These are phyloP conservation scores for Litsea cubeba DNA, from an alignment of 164 flowering plant species.

Conservation along the genomic window DNA sequence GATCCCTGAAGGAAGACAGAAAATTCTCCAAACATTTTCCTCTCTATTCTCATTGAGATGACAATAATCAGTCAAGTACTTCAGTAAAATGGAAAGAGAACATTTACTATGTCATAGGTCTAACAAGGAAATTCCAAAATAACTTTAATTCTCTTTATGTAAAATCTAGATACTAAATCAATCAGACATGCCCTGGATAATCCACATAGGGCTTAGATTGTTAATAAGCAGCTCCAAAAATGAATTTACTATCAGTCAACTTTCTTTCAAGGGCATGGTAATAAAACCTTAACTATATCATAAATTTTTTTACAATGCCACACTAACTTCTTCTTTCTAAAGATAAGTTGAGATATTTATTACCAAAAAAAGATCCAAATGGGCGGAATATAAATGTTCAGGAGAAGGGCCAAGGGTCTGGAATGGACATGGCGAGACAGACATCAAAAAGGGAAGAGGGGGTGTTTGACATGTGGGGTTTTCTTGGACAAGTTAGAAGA, in stretches of 20 bases:
- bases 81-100: no score
- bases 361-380: no score
- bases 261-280: not conserved
- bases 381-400: constrained; percentile 3
- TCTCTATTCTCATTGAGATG: no score
- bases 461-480: constrained; percentile 18
- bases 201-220: not conserved
- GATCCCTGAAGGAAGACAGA: no score
- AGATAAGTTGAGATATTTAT: no score
- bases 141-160: not conserved
- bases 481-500: not conserved
- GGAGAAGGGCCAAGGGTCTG: constrained; percentile 58
- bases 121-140: no score
- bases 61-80: no score
- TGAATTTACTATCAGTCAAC: not conserved
- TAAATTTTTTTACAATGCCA: not conserved
- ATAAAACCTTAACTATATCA: not conserved
- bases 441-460: constrained; percentile 38
- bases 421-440: constrained; percentile 42
- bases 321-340: not conserved
- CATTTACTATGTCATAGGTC: no score
- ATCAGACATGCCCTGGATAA: not conserved
- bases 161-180: not conserved
- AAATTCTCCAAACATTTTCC: no score
- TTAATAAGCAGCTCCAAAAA: not conserved